Conservation (phyloP, 2,329 filamentous ascomycete genomes). For the Colletotrichum caudatum region DNA sequence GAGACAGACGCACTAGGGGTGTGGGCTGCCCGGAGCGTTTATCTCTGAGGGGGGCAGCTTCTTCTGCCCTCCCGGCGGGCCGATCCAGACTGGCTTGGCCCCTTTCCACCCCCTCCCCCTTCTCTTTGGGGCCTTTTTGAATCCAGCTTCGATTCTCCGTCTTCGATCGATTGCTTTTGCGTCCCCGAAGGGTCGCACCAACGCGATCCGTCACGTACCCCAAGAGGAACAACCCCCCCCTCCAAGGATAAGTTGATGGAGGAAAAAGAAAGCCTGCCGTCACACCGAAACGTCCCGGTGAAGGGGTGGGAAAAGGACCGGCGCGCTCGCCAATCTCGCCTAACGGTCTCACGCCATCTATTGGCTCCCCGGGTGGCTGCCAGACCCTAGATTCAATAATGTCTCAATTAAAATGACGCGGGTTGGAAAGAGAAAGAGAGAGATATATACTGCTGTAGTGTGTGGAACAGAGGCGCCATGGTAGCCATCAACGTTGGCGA, state of each 20-base stretch:
- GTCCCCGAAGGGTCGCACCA: not conserved
- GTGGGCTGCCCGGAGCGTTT: too few species aligned
- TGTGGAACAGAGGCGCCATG: not conserved
- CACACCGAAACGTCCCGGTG: slow-evolving; percentile 35
- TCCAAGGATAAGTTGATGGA: not conserved
- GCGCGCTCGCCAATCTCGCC: slow-evolving; percentile 3
- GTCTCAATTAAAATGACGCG: slow-evolving; percentile 8
- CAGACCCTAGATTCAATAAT: not conserved
- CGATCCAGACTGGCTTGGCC: slow-evolving; percentile 36
- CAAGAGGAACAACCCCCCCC: not conserved
- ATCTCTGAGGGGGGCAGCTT: too few species aligned
- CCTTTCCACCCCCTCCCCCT: not conserved
- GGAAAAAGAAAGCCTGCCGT: slow-evolving; percentile 18
- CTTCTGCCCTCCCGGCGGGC: slow-evolving; percentile 26
- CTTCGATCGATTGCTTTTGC: slow-evolving; percentile 20
- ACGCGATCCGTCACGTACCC: slow-evolving; percentile 19
- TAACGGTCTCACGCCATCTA: not conserved
- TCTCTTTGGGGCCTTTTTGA: not conserved
- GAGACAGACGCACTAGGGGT: too few species aligned
- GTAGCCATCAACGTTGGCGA: not conserved
- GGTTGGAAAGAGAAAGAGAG: not conserved
- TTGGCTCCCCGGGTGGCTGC: not conserved
- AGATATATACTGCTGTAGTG: not conserved
- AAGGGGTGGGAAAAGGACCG: not conserved
- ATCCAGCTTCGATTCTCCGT: slow-evolving; percentile 5